Evolutionary conservation across 2,329 filamentous ascomycete species (phyloP), one percentile per base, ranked within the genome.

Genomic region (Alternaria triticimaculans): DNA sequence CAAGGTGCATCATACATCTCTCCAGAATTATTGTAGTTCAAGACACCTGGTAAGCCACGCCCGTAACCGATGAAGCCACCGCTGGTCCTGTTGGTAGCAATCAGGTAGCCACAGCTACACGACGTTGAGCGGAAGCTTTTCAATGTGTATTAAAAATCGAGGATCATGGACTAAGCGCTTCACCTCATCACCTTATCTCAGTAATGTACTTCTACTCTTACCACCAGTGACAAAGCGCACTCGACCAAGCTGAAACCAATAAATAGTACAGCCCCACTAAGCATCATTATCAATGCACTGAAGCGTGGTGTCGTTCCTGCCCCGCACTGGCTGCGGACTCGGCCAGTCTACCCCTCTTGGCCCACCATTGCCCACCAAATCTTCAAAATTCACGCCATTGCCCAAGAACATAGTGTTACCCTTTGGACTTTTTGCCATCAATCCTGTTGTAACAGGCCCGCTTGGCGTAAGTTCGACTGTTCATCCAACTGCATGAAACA

Each of bases 391-490:
- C 30, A 15, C 20, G 12, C 12, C 6, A 4, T 4, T 5, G 2
- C 8, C 5, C 14, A 48, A 23, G 12, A 14, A 43, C 25, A 14
- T 20, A 18, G 12, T 4, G 14, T 54, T 41, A 21, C 12, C 14
- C 1, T 37, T 37, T 37, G 14, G 14, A 37, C 33, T 37, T 37
- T 37, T 37, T 37, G 33, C 33, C 33, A 37, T 37, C 33, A 37
- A 37, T 37, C 30, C 30, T 37, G 30, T 37, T 37, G 30, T 37
- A 37, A n/a, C 33, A 37, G 33, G 55, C 51, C 56, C 37, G 46
- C 20, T 59, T 62, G 60, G 61, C 59, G 48, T 51, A 51, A 51
- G 48, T 51, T 51, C 14, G 30, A 37, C 30, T 37, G 30, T 37
- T 37, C 14, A 37, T 37, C 30, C 33, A 37, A n/a, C 33, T n/a